These are phyloP conservation scores for Diversispora eburnea DNA, from an alignment of 192 early-diverging fungal genomes.

Conservation along the genomic window DNA sequence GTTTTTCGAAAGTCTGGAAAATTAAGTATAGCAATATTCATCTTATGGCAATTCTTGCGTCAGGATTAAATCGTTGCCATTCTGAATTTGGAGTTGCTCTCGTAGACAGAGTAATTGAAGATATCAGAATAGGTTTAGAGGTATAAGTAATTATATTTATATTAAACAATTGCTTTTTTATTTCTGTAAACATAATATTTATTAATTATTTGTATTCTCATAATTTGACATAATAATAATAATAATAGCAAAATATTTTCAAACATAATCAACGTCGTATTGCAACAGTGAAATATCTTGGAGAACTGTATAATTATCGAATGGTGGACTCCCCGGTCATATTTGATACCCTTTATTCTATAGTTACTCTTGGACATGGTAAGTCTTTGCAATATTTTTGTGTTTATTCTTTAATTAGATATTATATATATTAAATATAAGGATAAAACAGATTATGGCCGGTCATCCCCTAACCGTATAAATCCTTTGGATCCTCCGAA, in stretches of 20 bases:
- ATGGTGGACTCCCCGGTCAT: constrained; percentile 75
- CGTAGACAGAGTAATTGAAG: constrained; percentile 82
- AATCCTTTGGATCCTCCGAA: constrained; percentile 71
- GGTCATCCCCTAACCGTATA: constrained; percentile 51
- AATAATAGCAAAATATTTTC: constrained; percentile 72
- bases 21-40: constrained; percentile 86
- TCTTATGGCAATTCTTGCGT: constrained; percentile 75
- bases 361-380: constrained; percentile 85
- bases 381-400: not conserved
- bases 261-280: constrained; percentile 90
- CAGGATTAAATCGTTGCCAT: constrained; percentile 74
- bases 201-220: not conserved
- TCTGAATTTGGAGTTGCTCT: constrained; percentile 85
- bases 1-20: constrained; percentile 92
- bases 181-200: not conserved
- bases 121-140: constrained; percentile 86
- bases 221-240: not conserved
- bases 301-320: constrained; percentile 89
- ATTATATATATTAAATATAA: not conserved
- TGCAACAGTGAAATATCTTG: constrained; percentile 76
- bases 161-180: not conserved
- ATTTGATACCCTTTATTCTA: constrained; percentile 81
- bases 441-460: constrained; percentile 41
- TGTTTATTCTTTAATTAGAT: not conserved
- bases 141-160: constrained; percentile 24